These are phyloP conservation scores for Volvariella surrecta DNA, from an alignment of 1,284 basidiomycete species.

Conservation along the genomic window DNA sequence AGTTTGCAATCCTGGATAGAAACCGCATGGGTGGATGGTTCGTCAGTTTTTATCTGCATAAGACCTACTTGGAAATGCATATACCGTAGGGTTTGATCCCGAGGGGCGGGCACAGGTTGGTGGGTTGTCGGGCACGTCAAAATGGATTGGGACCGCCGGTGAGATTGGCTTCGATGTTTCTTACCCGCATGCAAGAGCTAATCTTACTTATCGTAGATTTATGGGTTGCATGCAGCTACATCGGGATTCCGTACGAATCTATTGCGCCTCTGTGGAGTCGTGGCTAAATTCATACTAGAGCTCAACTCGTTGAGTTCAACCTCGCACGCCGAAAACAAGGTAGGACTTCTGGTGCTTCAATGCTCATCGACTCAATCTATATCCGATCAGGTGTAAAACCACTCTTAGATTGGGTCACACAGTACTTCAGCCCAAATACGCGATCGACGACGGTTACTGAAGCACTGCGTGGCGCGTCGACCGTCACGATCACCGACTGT, in stretches of 20 bases:
- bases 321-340: constrained; percentile 12
- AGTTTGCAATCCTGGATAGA: constrained; percentile 75
- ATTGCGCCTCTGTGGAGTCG: not conserved
- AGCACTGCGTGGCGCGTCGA: constrained; percentile 33
- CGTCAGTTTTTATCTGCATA: not conserved
- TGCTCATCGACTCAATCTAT: constrained; percentile 2
- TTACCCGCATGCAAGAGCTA: constrained; percentile 1
- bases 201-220: constrained; percentile 36
- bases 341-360: not conserved
- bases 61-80: constrained; percentile 1
- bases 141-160: constrained; percentile 81
- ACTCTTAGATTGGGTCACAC: constrained; percentile 56
- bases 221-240: constrained; percentile 59
- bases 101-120: constrained; percentile 58
- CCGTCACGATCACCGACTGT: constrained; percentile 48
- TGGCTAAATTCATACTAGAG: constrained; percentile 25
- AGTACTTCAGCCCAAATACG: constrained; percentile 39
- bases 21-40: constrained; percentile 68
- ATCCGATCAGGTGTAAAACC: constrained; percentile 29
- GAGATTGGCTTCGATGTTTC: constrained; percentile 9
- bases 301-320: constrained; percentile 57
- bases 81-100: constrained; percentile 58
- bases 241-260: constrained; percentile 66
- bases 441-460: constrained; percentile 34
- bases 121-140: constrained; percentile 52